Evolutionary conservation across 202 grass and related monocot genomes (phyloP).

Genomic region (Eragrostis tef): DNA sequence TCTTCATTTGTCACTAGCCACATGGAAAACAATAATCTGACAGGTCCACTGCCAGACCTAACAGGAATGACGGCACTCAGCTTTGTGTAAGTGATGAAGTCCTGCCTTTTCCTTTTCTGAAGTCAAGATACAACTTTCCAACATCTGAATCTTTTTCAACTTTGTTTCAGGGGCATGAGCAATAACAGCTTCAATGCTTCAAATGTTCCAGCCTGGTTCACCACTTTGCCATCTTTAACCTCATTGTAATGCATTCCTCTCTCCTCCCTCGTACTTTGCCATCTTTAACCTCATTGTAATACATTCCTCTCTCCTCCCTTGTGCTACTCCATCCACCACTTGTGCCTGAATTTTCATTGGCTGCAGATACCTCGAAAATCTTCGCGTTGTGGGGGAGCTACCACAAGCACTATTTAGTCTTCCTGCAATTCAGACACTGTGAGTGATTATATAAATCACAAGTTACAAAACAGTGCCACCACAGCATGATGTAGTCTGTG

Average conservation of each 20-base stretch:
- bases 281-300: too few relatives aligned
- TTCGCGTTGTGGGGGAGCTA: conserved; percentile 57
- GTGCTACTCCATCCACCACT: conserved; percentile 4
- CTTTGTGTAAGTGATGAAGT: conserved; percentile 70
- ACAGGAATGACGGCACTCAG: conserved; percentile 71
- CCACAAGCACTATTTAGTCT: conserved; percentile 62
- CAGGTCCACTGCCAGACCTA: conserved; percentile 66
- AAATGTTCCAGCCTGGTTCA: conserved; percentile 74
- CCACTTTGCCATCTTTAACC: conserved; percentile 62
- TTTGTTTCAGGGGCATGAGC: conserved; percentile 75
- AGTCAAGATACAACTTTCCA: background rate
- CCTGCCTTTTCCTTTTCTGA: conserved; percentile 18
- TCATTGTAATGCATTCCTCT: conserved; percentile 58
- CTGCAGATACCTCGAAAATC: conserved; percentile 71
- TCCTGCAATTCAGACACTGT: conserved; percentile 72
- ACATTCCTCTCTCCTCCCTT: too few relatives aligned
- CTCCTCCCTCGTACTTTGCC: too few relatives aligned
- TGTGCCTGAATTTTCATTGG: conserved; percentile 29
- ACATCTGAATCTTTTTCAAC: conserved; percentile 10
- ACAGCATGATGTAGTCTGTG: background rate
- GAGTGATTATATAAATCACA: conserved; percentile 41
- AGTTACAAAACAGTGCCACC: background rate
- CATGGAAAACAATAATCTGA: conserved; percentile 66
- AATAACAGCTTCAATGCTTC: conserved; percentile 79
- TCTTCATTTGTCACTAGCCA: conserved; percentile 54